These are phyloP conservation scores for Globisporangium alternatum DNA, from an alignment of 352 stramenopile species.

Conservation along the genomic window DNA sequence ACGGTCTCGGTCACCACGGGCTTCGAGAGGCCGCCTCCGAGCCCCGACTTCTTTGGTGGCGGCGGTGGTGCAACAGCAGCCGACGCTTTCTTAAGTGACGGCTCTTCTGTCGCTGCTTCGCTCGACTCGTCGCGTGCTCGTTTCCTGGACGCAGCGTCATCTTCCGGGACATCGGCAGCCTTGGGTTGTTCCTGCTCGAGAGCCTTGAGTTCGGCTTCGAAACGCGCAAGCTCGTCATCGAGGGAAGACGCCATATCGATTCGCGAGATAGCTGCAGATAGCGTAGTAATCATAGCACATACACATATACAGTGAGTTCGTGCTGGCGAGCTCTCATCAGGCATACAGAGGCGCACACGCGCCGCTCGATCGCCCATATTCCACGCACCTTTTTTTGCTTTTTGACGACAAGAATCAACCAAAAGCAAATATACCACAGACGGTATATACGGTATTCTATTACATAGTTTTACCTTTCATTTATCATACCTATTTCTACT, in stretches of 20 bases:
- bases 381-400: slow-evolving; percentile 4
- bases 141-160: slow-evolving; percentile 24
- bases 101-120: slow-evolving; percentile 12
- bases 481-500: too few species aligned
- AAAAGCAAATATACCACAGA: neutral
- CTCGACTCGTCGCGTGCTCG: slow-evolving; percentile 23
- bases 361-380: neutral
- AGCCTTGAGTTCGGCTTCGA: slow-evolving; percentile 79
- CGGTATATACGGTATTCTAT: neutral
- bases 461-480: too few species aligned
- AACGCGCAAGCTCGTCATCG: slow-evolving; percentile 82
- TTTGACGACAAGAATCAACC: neutral
- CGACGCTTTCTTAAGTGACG: slow-evolving; percentile 30
- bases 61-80: neutral
- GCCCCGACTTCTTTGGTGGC: slow-evolving; percentile 12
- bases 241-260: slow-evolving; percentile 20
- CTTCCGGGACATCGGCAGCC: neutral
- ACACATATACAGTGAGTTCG: neutral
- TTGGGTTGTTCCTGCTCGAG: slow-evolving; percentile 41
- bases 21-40: slow-evolving; percentile 15
- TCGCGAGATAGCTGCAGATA: neutral
- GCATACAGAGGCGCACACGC: neutral
- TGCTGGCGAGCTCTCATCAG: neutral
- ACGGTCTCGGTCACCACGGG: slow-evolving; percentile 17
- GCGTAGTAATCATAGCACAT: neutral